Evolutionary conservation across 306 rosid genomes (phyloP).

Genomic region (Acacia acuminata): DNA sequence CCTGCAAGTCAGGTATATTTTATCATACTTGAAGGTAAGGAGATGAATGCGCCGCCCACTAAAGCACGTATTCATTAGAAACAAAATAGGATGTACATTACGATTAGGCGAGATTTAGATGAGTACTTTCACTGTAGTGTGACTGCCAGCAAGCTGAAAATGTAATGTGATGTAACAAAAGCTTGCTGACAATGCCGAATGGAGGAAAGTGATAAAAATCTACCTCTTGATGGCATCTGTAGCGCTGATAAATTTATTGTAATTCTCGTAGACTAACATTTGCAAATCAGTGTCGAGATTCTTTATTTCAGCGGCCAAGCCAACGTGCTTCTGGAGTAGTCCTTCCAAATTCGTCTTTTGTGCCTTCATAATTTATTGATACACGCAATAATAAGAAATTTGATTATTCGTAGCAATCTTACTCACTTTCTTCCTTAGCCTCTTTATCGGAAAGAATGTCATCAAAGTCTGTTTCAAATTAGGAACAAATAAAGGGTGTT

Average conservation of each 20-base stretch:
- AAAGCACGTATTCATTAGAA: not conserved
- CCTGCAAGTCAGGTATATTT: slow-evolving; percentile 40
- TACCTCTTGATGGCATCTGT: slow-evolving; percentile 90
- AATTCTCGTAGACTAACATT: slow-evolving; percentile 92
- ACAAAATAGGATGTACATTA: not conserved
- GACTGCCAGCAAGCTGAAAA: not conserved
- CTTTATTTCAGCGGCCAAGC: slow-evolving; percentile 97
- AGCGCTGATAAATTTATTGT: slow-evolving; percentile 88
- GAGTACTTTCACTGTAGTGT: not conserved
- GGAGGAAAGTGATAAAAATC: not conserved
- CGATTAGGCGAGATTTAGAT: not conserved
- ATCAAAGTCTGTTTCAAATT: not conserved
- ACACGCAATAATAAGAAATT: not conserved
- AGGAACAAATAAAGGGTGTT: not conserved
- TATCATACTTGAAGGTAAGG: not conserved
- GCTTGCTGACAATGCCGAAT: not conserved
- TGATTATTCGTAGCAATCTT: not conserved
- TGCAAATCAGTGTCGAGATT: slow-evolving; percentile 96
- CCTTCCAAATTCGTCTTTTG: slow-evolving; percentile 79
- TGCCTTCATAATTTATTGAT: slow-evolving; percentile 44
- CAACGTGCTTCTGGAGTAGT: slow-evolving; percentile 76
- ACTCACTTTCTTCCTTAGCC: not conserved
- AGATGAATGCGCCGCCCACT: not conserved
- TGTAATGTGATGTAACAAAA: not conserved
- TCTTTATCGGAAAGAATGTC: not conserved